Conservation (phyloP, 345 rosid species). For the Salix koriyanagi region DNA sequence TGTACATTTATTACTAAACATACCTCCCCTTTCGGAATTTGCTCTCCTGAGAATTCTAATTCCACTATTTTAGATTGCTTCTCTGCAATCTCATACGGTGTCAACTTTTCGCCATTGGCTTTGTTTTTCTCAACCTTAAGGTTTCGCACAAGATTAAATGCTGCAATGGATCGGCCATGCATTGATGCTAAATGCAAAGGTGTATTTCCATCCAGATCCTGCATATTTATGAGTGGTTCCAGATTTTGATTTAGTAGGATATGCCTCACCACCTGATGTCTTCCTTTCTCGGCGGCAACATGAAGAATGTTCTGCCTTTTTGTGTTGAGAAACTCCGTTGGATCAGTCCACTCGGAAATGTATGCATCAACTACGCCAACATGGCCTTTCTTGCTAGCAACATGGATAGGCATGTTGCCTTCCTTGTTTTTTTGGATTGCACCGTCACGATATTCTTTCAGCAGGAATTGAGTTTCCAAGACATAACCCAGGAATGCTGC, state of each 20-base stretch:
- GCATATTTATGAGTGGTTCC: neutral
- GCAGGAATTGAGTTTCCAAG: neutral
- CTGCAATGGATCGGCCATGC: neutral
- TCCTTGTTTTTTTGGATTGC: neutral
- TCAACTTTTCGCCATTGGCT: neutral
- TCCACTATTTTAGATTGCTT: neutral
- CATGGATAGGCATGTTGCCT: neutral
- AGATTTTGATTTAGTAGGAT: neutral
- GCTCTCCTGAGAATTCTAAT: neutral
- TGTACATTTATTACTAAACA: neutral
- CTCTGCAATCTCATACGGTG: neutral
- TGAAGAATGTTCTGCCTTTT: conserved; percentile 10
- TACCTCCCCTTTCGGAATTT: neutral
- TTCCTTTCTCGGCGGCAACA: neutral
- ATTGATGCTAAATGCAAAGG: conserved; percentile 9
- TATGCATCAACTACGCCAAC: neutral
- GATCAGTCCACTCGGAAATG: neutral
- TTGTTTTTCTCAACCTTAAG: too few relatives aligned
- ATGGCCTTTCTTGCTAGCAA: neutral
- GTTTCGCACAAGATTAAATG: neutral
- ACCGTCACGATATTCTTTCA: neutral
- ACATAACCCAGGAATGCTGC: neutral
- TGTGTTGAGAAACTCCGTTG: neutral
- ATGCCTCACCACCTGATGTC: neutral
- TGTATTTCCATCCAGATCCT: conserved; percentile 3